These are phyloP conservation scores for Pestalotiopsis sp. DNA, from an alignment of 2,329 filamentous ascomycete genomes.

Conservation along the genomic window DNA sequence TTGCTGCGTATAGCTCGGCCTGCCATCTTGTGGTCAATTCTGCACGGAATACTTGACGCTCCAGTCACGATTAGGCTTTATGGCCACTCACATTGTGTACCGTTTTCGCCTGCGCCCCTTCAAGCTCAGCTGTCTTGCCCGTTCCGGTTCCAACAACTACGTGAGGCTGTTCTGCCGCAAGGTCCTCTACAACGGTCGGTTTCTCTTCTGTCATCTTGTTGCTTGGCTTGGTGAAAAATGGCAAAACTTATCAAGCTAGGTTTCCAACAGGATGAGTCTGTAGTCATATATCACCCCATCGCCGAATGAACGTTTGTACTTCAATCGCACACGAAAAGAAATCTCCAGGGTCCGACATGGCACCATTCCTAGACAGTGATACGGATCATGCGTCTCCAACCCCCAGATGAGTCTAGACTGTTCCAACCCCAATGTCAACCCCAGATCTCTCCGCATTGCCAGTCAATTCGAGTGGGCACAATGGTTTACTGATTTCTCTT, in stretches of 20 bases:
- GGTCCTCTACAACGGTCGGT: neutral
- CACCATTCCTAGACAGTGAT: neutral
- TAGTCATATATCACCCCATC: neutral
- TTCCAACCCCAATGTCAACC: neutral
- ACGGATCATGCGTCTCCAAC: neutral
- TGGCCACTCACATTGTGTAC: constrained; percentile 41
- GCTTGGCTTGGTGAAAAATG: neutral
- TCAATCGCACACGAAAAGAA: neutral
- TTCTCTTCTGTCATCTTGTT: neutral
- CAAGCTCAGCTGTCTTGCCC: constrained; percentile 28
- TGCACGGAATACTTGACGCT: neutral
- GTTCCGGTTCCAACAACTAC: constrained; percentile 27
- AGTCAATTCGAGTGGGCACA: neutral
- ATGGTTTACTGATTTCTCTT: neutral
- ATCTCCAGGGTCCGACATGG: neutral
- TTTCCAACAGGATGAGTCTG: neutral
- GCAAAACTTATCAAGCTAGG: neutral
- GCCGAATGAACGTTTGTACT: neutral
- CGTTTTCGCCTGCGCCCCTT: constrained; percentile 41
- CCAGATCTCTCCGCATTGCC: neutral
- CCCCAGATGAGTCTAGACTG: neutral
- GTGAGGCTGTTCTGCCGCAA: neutral
- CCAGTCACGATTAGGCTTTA: neutral
- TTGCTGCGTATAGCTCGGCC: constrained; percentile 51
- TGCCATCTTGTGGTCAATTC: constrained; percentile 21